These are phyloP conservation scores for Trametes cubensis DNA, from an alignment of 768 basidiomycete species.

Conservation along the genomic window DNA sequence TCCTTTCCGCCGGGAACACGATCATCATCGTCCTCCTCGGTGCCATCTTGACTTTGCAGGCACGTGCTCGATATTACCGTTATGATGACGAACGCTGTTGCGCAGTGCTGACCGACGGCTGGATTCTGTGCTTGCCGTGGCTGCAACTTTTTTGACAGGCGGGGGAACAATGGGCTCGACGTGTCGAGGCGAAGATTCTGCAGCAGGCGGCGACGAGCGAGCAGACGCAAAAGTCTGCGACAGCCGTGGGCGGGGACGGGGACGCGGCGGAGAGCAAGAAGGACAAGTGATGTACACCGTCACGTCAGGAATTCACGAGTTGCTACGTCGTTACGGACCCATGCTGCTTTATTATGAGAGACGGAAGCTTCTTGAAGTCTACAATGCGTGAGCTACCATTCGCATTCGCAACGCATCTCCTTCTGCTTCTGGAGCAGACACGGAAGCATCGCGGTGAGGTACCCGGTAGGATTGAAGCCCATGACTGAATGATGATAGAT, in stretches of 20 bases:
- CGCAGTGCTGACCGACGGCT: background rate
- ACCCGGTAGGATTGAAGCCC: background rate
- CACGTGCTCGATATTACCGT: slow-evolving; percentile 39
- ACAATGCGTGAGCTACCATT: background rate
- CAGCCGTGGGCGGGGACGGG: slow-evolving; percentile 15
- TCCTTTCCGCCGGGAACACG: slow-evolving; percentile 86
- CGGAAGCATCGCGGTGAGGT: background rate
- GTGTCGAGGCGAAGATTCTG: slow-evolving; percentile 45
- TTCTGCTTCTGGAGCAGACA: background rate
- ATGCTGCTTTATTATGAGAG: slow-evolving; percentile 1
- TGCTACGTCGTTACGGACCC: background rate
- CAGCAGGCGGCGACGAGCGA: slow-evolving; percentile 26
- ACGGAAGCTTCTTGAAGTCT: background rate
- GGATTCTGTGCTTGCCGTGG: background rate
- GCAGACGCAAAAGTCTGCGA: slow-evolving; percentile 18
- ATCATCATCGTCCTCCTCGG: slow-evolving; percentile 74
- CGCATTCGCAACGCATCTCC: background rate
- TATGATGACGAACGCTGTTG: background rate
- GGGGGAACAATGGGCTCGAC: slow-evolving; percentile 52
- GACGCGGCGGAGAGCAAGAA: slow-evolving; percentile 34
- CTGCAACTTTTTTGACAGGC: slow-evolving; percentile 34
- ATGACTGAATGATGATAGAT: slow-evolving; percentile 8
- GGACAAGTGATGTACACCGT: slow-evolving; percentile 26
- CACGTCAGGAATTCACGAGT: background rate
- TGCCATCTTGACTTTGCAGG: slow-evolving; percentile 72